Evolutionary conservation across 331 rosid species (phyloP), one percentile per base, ranked within the genome.

Genomic region (Malus hybrid): DNA sequence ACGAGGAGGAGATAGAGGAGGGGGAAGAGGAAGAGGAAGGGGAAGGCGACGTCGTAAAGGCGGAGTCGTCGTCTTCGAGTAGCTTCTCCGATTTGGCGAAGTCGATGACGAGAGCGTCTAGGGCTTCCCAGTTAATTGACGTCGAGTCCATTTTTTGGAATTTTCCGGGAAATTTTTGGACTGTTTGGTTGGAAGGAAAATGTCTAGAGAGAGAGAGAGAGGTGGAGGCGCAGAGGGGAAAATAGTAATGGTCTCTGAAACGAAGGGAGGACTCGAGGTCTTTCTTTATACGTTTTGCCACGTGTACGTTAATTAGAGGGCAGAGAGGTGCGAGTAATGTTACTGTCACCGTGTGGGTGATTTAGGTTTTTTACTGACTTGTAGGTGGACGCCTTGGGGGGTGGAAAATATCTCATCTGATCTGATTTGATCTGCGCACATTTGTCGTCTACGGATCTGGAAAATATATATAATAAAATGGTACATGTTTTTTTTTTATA

Each of bases 31-130:
- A 74, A 24, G 87, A 74, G 4, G 85, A 63, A 15, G 94, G 77
- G 6, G 88, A 80, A 2, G 84, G 19, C n/a, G 86, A 64, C n/a
- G 86, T 59, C 22, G 81, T 14, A 52, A 55, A 67, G 14, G 74
- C 54, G 44, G 88, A 81, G 72, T 86, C 85, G 36, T 88, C 96
- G 76, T 87, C 85, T 50, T 90, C 97, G 74, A 92, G 73, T 61
- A 94, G 88, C 81, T 92, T 90, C 86, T 94, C 99, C 28, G 95
- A 90, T 84, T 89, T 92, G 24, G 97, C 99, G 79, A 94, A 94
- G 64, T 92, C 97, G 86, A 90, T 86, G 2, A 94, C 65, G 7
- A 94, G 83, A 36, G 90, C 74, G 76, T 94, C 99, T 4, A 94
- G 97, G 9, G 97, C 84, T 82, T 94, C 97, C 99, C 99, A 94